Conservation (phyloP, 2,329 filamentous ascomycete genomes). For the Septoria petroselini region DNA sequence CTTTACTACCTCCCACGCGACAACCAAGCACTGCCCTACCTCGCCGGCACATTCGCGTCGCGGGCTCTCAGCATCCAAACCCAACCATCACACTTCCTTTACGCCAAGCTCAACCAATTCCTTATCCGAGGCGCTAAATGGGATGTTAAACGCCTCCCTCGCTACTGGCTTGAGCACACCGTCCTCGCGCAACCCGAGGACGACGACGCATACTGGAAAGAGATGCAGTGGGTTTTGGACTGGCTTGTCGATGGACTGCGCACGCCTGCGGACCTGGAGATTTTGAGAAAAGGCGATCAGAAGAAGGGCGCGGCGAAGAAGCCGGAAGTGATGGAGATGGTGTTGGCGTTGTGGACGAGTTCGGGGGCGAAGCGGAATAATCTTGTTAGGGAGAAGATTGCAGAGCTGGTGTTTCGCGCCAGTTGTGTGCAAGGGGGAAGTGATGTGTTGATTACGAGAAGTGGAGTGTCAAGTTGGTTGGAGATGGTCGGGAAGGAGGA, state of each 20-base stretch:
- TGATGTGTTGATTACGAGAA: constrained; percentile 75
- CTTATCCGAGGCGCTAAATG: constrained; percentile 75
- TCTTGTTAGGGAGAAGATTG: constrained; percentile 59
- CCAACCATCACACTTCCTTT: constrained; percentile 77
- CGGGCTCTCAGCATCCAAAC: constrained; percentile 67
- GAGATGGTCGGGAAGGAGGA: constrained; percentile 54
- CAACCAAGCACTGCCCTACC: constrained; percentile 57
- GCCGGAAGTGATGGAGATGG: constrained; percentile 48
- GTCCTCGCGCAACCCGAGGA: constrained; percentile 70
- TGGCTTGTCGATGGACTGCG: constrained; percentile 68
- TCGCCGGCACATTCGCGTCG: constrained; percentile 72
- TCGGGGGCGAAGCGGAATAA: constrained; percentile 57
- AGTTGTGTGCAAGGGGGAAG: constrained; percentile 68
- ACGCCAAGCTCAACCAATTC: constrained; percentile 81
- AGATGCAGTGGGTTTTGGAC: constrained; percentile 70
- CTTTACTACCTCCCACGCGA: constrained; percentile 47
- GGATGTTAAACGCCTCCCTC: constrained; percentile 57
- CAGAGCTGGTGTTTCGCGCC: constrained; percentile 62
- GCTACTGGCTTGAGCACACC: constrained; percentile 65
- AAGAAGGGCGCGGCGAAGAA: constrained; percentile 52
- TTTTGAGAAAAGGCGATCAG: constrained; percentile 65
- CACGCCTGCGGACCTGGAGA: constrained; percentile 56
- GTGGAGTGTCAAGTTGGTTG: constrained; percentile 73
- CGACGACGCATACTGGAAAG: constrained; percentile 69
- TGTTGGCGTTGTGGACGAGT: constrained; percentile 65